Evolutionary conservation across 2,329 filamentous ascomycete genomes (phyloP), one percentile per base, ranked within the genome.

Genomic region (Sclerotiophoma versabilis): DNA sequence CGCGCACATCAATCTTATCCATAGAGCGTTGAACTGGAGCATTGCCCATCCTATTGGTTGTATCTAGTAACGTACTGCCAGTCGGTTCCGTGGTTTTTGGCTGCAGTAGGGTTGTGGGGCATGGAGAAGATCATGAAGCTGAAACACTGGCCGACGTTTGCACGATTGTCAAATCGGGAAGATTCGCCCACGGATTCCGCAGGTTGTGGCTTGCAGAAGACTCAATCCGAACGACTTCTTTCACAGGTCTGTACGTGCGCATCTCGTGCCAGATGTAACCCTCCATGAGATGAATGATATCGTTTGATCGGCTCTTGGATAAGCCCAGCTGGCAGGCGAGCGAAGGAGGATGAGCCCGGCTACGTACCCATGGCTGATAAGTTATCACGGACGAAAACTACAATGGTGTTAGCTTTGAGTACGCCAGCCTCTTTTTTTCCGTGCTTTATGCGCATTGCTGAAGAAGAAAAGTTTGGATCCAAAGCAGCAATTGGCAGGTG

Each of bases 301-400:
- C 15, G 54, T 53, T 45, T 58, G 65, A 66, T 65, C 63, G 61
- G 37, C 62, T 44, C 36, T 23, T 60, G 58, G 62, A 50, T 66
- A 46, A 34, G 41, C 58, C 59, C 49, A 39, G 57, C 26, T 26
- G 25, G 32, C 25, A 22, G 37, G 29, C 34, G 36, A 43, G 32
- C 44, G 51, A 37, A 15, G 26, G 45, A 50, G 46, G 47, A 44
- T 34, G 3, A 20, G 26, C 33, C 56, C 49, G 43, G 23, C 52
- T 57, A 49, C 15, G 34, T 29, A 15, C 27, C 42, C 42, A 34
- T 41, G 42, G 17, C 19, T 36, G 22, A 38, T 17, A 36, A 9
- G 22, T 41, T 49, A 49, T 49, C 45, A 29, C 45, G 45, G 45
- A 34, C 27, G 34, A 45, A 26, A 26, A 30, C 37, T 47, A 25